Base-by-base conservation (phyloP, 768 basidiomycete genomes). In the Krasilnikovozyma curviuscula region DNA sequence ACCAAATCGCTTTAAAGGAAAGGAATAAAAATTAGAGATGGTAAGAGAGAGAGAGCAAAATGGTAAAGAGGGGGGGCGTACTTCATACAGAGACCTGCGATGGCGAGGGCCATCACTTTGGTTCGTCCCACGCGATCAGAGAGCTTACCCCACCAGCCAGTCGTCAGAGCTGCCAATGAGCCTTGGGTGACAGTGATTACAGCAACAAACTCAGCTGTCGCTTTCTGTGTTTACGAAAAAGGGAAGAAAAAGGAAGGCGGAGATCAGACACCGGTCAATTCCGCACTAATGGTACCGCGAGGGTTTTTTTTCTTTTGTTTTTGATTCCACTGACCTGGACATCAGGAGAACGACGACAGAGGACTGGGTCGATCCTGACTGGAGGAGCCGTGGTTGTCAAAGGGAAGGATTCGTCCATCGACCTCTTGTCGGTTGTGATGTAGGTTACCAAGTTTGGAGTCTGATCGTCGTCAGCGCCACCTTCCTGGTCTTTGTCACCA, bases 121-220 rank as follows among this genome's bases (percentile, higher is more conserved):
- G 78, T 85, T 30, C 86, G 72, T 9, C 86, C 86, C 54, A 77
- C 66, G 8, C 69, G 65, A 61, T 89, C 85, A 9, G 81, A 78
- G 34, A 77, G 73, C 41, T 76, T 72, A 44, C 82, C 82, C 86
- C 86, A 93, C 67, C 78, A 81, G 0, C 81, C 83, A 0, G 83
- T 83, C 4, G 81, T 82, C 40, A 83, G 66, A 1, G 83, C 82
- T 44, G 81, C 80, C 33, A 93, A 69, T 7, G 74, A 60, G 44
- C 82, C 84, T 76, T 81, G 80, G 8, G 71, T 71, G 10, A 81
- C 76, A 2, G 78, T 77, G 63, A 89, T 75, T 19, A 71, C 80
- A n/a, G n/a, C n/a, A n/a, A n/a, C n/a, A n/a, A n/a, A n/a, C n/a
- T n/a, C n/a, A n/a, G n/a, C n/a, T n/a, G n/a, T n/a, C n/a, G n/a